phyloP scores from a whole-genome alignment of 164 flowering plant genomes.

The Liriodendron chinense region DNA sequence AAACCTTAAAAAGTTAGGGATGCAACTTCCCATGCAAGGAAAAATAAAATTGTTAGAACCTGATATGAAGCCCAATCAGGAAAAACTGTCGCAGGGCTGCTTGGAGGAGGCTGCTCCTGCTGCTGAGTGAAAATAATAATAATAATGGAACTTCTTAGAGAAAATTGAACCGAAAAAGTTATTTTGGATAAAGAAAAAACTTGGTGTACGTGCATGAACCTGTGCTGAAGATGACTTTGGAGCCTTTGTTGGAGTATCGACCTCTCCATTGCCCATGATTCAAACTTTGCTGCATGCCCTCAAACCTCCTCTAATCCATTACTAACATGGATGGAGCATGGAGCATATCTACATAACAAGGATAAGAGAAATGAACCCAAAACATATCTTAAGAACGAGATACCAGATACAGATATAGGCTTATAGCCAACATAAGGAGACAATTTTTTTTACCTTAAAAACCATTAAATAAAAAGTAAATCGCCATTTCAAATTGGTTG shows the following conservation, averaged over 20 bases:
- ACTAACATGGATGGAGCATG: not conserved
- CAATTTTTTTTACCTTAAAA: not conserved
- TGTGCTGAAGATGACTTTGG: conserved; percentile 27
- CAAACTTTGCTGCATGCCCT: conserved; percentile 17
- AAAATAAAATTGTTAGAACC: conserved; percentile 12
- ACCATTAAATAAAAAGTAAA: not conserved
- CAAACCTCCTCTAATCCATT: conserved; percentile 11
- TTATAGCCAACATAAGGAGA: no score
- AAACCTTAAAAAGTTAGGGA: not conserved
- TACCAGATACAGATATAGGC: not conserved
- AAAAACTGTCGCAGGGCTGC: conserved; percentile 25
- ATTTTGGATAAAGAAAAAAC: not conserved
- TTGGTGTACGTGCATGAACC: conserved; percentile 11
- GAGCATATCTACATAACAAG: conserved; percentile 5
- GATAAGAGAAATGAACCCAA: not conserved
- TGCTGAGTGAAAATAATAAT: not conserved
- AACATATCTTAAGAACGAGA: no score
- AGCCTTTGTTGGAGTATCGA: conserved; percentile 26
- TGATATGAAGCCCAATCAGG: conserved; percentile 35
- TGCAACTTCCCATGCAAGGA: not conserved
- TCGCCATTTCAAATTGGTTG: not conserved
- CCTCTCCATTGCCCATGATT: conserved; percentile 32
- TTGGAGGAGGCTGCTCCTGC: conserved; percentile 33
- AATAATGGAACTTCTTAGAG: not conserved
- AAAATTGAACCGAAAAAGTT: not conserved